Evolutionary conservation across 257 asterid species (phyloP).

Genomic region (Craterostigma plantagineum): DNA sequence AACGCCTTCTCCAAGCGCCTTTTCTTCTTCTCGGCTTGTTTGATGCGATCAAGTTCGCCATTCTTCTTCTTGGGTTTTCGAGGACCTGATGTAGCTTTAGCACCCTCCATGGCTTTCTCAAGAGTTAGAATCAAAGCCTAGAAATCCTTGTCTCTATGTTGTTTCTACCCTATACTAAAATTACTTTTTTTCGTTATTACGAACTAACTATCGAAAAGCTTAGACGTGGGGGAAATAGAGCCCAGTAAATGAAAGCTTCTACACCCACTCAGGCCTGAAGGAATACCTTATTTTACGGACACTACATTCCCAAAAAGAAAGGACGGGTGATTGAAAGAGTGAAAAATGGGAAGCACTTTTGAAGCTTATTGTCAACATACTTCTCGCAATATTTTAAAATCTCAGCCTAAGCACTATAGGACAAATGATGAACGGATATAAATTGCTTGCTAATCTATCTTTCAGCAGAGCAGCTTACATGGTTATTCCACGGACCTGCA

Average conservation of each 20-base stretch:
- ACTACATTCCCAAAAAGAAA: conserved; percentile 88
- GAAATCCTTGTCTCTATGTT: no score
- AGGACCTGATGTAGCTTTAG: no score
- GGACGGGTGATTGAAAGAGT: conserved; percentile 57
- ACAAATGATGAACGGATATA: background rate
- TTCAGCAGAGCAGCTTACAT: no score
- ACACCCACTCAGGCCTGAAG: conserved; percentile 95
- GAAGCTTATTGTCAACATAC: conserved; percentile 28
- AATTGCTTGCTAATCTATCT: background rate
- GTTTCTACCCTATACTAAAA: no score
- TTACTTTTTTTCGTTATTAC: no score
- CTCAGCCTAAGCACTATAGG: background rate
- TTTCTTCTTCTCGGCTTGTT: conserved; percentile 94
- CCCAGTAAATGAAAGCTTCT: conserved; percentile 10
- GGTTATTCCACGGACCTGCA: no score
- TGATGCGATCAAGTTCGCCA: conserved; percentile 80
- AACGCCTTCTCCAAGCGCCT: conserved; percentile 93
- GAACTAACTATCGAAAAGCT: no score
- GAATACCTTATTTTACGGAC: conserved; percentile 89
- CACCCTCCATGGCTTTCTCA: conserved; percentile 90
- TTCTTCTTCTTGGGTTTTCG: conserved; percentile 88
- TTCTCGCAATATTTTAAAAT: conserved; percentile 23
- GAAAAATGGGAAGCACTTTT: conserved; percentile 40
- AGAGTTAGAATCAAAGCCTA: no score
- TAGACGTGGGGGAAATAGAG: no score